phyloP scores from a whole-genome alignment of 2,329 filamentous ascomycete species.

The Fusarium albidum region DNA sequence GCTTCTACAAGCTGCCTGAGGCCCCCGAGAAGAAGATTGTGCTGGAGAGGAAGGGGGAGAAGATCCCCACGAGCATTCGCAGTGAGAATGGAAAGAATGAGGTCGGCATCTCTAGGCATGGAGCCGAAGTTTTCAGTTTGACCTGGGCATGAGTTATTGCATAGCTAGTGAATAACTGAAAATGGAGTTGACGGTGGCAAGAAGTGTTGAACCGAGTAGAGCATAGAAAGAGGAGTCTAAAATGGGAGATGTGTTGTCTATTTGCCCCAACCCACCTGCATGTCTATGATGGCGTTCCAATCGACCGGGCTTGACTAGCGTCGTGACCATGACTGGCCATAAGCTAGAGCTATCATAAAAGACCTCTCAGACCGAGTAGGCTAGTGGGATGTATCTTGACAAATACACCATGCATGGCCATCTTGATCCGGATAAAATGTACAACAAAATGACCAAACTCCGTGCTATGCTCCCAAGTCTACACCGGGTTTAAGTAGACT shows the following conservation, averaged over 20 bases:
- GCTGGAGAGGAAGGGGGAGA: constrained; percentile 52
- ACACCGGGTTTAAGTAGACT: constrained; percentile 12
- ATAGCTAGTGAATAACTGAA: background rate
- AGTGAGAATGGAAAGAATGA: constrained; percentile 50
- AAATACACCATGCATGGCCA: too few species aligned
- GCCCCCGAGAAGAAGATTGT: constrained; percentile 42
- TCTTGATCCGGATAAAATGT: background rate
- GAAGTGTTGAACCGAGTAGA: background rate
- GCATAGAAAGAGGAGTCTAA: constrained; percentile 1
- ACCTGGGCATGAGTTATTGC: constrained; percentile 41
- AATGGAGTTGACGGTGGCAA: constrained; percentile 3
- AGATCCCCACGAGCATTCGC: constrained; percentile 50
- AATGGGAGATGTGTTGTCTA: constrained; percentile 4
- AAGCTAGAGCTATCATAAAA: too few species aligned
- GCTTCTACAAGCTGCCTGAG: constrained; percentile 59
- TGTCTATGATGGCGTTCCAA: too few species aligned
- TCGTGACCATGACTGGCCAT: too few species aligned
- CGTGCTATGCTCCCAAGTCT: constrained; percentile 36
- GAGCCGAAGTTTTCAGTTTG: constrained; percentile 52
- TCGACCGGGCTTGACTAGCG: too few species aligned
- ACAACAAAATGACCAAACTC: constrained; percentile 54
- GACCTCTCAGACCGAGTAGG: too few species aligned
- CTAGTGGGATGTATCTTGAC: too few species aligned
- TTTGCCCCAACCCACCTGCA: background rate
- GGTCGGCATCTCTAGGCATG: constrained; percentile 54